A percentile compares a stretch with the other conserved stretches of the same genome.
These are phyloP conservation scores for Neofusicoccum sp. DNA, from an alignment of 2,329 filamentous ascomycete genomes.

Conservation along the genomic window DNA sequence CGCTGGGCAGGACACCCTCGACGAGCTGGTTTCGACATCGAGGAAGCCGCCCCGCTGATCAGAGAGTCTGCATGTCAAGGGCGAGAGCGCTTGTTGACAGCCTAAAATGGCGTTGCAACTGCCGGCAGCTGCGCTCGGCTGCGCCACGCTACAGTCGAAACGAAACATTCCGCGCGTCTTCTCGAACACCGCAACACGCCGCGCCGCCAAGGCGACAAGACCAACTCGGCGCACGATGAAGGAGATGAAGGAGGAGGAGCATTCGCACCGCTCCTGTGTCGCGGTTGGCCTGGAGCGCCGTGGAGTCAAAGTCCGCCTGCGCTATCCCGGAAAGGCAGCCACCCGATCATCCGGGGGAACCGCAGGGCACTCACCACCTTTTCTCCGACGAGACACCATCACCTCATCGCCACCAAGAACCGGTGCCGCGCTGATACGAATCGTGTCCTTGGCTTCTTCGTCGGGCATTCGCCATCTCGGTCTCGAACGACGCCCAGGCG, in stretches of 20 bases:
- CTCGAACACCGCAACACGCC: background rate
- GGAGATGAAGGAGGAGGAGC: constrained; percentile 9
- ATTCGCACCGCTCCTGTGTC: background rate
- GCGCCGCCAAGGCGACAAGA: background rate
- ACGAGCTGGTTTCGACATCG: too few species aligned
- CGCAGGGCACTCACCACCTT: background rate
- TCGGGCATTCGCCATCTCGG: background rate
- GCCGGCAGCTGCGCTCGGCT: background rate
- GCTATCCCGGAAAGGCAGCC: background rate
- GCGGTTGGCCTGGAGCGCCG: background rate
- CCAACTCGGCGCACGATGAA: background rate
- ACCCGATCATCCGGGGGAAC: background rate
- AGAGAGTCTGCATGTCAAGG: background rate
- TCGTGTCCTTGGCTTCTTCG: background rate
- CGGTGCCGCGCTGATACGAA: background rate
- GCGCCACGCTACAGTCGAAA: constrained; percentile 5
- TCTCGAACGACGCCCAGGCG: constrained; percentile 1
- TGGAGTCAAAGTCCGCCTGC: background rate
- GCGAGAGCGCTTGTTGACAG: background rate
- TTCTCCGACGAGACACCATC: background rate
- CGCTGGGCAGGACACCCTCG: background rate
- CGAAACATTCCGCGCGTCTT: background rate
- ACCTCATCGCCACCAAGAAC: background rate
- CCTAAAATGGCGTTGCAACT: background rate
- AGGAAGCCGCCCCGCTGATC: background rate